Conservation (phyloP, 2,329 filamentous ascomycete species). For the Sporothrix protearum region DNA sequence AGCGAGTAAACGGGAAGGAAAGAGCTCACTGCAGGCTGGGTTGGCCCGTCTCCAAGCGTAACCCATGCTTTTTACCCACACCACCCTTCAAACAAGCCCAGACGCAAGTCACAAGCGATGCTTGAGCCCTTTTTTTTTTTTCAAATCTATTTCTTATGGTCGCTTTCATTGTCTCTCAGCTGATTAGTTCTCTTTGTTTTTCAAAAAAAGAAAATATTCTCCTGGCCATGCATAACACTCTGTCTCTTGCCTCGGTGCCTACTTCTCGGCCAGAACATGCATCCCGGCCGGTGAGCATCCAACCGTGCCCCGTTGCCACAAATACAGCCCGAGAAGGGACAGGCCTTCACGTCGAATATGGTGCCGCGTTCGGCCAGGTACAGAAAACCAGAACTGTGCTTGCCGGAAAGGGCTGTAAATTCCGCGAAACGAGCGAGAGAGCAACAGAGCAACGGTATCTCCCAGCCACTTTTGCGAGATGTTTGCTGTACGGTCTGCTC, state of each 20-base stretch:
- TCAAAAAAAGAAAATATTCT: background rate
- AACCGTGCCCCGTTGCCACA: background rate
- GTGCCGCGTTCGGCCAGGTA: background rate
- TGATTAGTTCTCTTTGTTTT: background rate
- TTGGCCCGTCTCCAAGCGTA: slow-evolving; percentile 3
- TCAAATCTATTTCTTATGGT: background rate
- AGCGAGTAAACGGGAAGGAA: background rate
- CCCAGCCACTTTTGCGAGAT: background rate
- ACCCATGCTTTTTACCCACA: background rate
- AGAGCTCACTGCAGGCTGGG: background rate
- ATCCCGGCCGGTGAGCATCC: slow-evolving; percentile 12
- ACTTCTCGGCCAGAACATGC: background rate
- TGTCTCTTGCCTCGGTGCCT: background rate
- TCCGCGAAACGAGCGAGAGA: background rate
- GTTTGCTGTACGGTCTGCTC: background rate
- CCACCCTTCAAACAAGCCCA: background rate
- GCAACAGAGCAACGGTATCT: background rate
- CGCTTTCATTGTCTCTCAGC: background rate
- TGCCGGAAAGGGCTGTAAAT: background rate
- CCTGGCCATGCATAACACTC: background rate
- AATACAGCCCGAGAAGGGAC: background rate
- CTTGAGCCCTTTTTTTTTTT: background rate
- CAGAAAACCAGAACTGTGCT: background rate
- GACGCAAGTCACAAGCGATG: background rate
- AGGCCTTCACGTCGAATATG: background rate